Base-by-base conservation (phyloP, 352 stramenopile species). In the Aphanomyces astaci region DNA sequence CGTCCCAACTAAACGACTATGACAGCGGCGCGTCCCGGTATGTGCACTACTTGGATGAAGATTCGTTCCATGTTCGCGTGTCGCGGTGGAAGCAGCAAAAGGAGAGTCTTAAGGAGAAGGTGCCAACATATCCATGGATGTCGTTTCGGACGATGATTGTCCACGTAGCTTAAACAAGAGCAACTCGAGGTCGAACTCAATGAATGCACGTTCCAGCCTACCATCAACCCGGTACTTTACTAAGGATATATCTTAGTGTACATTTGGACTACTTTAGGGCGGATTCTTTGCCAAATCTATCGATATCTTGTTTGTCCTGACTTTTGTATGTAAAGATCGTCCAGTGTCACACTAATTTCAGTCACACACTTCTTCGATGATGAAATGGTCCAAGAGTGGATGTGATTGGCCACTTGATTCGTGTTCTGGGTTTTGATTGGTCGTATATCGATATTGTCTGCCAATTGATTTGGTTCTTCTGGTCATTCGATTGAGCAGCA, bases 21-120 rank as follows among this genome's bases (percentile, higher is more conserved):
- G 51, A 59, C 30, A 19, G 30, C 30, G 51, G 30, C 25, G 30
- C 11, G 13, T 39, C 51, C 33, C 56, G 56, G 25, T 65, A 65
- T 22, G 56, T 51, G 22, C 56, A 65, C 22, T 65, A 65, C 56
- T 28, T 65, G 32, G 56, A 65, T 36, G 56, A 65, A 39, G 56
- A 65, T 24, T 65, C 83, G 68, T 92, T 92, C 59, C 84, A 90
- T 64, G 71, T 80, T 1, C 82, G 84, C 33, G 80, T 89, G 33
- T 88, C 82, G 22, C 80, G 80, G 2, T 92, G 84, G 82, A 89
- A 88, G 52, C 88, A 81, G 7, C 84, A 90, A 57, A 90, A 90
- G 40, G 82, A 92, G 57, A 81, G 78, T 1, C 70, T 85, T 48
- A 83, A 82, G 59, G 81, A 92, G 63, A 80, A 89, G 19, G 56